Evolutionary conservation across 179 eudicot genomes (phyloP).

Genomic region (Carnegiea gigantea): DNA sequence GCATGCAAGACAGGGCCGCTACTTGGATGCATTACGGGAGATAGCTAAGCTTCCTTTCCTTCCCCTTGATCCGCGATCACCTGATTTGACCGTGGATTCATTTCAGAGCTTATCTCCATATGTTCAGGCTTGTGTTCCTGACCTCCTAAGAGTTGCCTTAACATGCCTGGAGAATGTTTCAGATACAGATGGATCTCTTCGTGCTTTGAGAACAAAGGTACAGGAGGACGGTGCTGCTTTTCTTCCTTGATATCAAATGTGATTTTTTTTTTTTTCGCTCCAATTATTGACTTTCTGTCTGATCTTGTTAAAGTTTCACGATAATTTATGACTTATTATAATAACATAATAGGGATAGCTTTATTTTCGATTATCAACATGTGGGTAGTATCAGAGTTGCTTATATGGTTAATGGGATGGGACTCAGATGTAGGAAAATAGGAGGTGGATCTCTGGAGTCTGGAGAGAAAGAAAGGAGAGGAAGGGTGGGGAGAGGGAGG

Average conservation of each 20-base stretch:
- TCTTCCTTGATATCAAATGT: not conserved
- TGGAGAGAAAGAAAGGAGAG: too few species aligned
- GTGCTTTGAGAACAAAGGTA: conserved; percentile 93
- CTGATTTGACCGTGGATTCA: conserved; percentile 50
- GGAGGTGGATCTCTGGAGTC: not conserved
- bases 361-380: not conserved
- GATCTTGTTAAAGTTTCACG: not conserved
- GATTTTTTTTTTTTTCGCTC: not conserved
- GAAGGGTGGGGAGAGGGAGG: too few species aligned
- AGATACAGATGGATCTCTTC: conserved; percentile 94
- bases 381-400: not conserved
- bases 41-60: conserved; percentile 82
- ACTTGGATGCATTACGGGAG: conserved; percentile 81
- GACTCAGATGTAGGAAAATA: not conserved
- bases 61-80: conserved; percentile 81
- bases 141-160: conserved; percentile 85
- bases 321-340: not conserved
- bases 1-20: conserved; percentile 53
- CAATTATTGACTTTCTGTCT: not conserved
- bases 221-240: not conserved
- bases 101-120: conserved; percentile 71
- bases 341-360: not conserved
- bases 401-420: not conserved
- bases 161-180: conserved; percentile 73
- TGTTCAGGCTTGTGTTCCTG: conserved; percentile 92